Conservation (phyloP, 2,329 filamentous ascomycete species). For the Thermochaetoides dissita region DNA sequence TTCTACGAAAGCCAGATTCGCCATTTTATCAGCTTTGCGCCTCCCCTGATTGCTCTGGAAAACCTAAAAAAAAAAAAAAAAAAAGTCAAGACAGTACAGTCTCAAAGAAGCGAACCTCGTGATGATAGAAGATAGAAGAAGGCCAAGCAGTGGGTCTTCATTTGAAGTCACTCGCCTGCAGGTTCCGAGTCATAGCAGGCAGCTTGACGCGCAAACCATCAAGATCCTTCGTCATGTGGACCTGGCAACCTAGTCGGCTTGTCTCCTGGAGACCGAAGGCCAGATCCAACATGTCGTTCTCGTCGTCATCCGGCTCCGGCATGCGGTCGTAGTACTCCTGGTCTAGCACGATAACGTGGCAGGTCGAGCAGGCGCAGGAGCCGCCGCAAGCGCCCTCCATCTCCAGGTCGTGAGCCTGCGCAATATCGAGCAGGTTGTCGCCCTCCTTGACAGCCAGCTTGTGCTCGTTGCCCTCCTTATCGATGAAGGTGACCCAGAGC, state of each 20-base stretch:
- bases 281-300: slow-evolving; percentile 83
- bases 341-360: slow-evolving; percentile 72
- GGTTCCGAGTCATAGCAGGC: slow-evolving; percentile 85
- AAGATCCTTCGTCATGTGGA: slow-evolving; percentile 79
- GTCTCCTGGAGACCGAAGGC: slow-evolving; percentile 86
- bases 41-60: no score
- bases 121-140: no score
- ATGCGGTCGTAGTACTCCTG: slow-evolving; percentile 65
- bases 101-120: no score
- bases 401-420: slow-evolving; percentile 85
- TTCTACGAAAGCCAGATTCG: no score
- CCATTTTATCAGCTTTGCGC: no score
- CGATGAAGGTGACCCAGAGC: slow-evolving; percentile 79
- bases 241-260: slow-evolving; percentile 71
- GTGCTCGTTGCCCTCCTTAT: slow-evolving; percentile 68
- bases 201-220: slow-evolving; percentile 76
- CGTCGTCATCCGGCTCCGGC: slow-evolving; percentile 63
- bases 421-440: slow-evolving; percentile 89
- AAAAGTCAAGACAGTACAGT: no score
- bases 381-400: slow-evolving; percentile 98
- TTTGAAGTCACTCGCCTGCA: slow-evolving; percentile 87
- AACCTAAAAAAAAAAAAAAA: slow-evolving; percentile 1
- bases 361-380: slow-evolving; percentile 84
- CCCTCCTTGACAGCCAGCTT: slow-evolving; percentile 71
- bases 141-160: slow-evolving; percentile 10